Evolutionary conservation across 306 rosid species (phyloP).

Genomic region (Oxytropis ochrocephala): DNA sequence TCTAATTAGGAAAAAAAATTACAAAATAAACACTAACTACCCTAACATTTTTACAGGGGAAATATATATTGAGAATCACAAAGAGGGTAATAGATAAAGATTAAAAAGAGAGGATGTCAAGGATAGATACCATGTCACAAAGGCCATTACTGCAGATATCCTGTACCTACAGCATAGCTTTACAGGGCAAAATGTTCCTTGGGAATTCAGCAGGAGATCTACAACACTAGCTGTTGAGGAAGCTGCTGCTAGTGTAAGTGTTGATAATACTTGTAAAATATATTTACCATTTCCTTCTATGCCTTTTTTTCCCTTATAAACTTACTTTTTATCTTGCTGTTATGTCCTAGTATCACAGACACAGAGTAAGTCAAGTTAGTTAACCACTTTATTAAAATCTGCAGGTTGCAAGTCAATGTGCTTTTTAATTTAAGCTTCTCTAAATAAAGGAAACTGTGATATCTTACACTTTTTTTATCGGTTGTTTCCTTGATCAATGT

Average conservation of each 20-base stretch:
- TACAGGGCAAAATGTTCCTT: conserved; percentile 39
- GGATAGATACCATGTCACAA: conserved; percentile 63
- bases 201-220: conserved; percentile 46
- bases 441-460: too few species aligned
- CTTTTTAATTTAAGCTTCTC: too few species aligned
- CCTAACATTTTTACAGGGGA: conserved; percentile 10
- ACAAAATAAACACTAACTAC: background rate
- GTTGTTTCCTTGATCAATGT: too few species aligned
- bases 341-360: too few species aligned
- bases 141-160: conserved; percentile 73
- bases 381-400: too few species aligned
- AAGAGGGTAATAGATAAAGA: conserved; percentile 73
- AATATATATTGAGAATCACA: conserved; percentile 26
- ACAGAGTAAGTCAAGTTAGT: too few species aligned
- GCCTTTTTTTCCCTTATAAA: too few species aligned
- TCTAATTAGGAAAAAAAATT: background rate
- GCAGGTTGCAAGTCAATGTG: too few species aligned
- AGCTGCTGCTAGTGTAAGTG: conserved; percentile 73
- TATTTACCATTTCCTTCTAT: too few species aligned
- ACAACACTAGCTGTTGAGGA: conserved; percentile 75
- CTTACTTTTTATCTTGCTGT: too few species aligned
- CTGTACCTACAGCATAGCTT: conserved; percentile 57
- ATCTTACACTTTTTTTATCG: too few species aligned
- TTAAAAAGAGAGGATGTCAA: conserved; percentile 61
- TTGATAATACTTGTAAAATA: conserved; percentile 47